Conservation (phyloP, 768 basidiomycete genomes). For the Hydnum rufescens region DNA sequence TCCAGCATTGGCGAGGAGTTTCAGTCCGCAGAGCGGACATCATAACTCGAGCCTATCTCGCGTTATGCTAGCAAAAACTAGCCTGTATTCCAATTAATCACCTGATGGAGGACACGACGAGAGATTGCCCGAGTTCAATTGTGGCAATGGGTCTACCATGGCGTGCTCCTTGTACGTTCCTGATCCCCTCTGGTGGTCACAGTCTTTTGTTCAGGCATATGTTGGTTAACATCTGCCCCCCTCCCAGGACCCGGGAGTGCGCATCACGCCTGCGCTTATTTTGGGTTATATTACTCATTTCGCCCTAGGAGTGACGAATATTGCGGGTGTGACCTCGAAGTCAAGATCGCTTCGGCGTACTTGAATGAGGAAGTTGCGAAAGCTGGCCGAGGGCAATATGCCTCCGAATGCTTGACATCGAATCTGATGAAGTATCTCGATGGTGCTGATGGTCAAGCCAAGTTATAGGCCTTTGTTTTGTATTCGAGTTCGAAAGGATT, state of each 20-base stretch:
- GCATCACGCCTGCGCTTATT: conserved; percentile 48
- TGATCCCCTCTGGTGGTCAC: background rate
- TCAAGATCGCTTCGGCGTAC: conserved; percentile 57
- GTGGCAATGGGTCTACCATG: conserved; percentile 94
- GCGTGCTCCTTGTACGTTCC: conserved; percentile 22
- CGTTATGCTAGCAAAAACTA: conserved; percentile 91
- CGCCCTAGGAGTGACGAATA: conserved; percentile 40
- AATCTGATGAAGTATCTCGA: conserved; percentile 83
- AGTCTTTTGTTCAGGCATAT: background rate
- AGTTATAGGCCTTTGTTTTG: too few relatives aligned
- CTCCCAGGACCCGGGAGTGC: conserved; percentile 38
- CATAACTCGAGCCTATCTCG: conserved; percentile 80
- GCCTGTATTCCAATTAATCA: conserved; percentile 94
- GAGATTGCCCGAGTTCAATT: conserved; percentile 96
- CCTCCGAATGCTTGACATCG: conserved; percentile 90
- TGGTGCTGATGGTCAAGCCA: too few relatives aligned
- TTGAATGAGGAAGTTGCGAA: conserved; percentile 60
- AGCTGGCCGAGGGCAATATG: conserved; percentile 30
- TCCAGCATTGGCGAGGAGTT: too few relatives aligned
- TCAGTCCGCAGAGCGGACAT: too few relatives aligned
- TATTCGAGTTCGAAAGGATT: too few relatives aligned
- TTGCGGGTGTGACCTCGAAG: conserved; percentile 45
- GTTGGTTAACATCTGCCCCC: too few relatives aligned
- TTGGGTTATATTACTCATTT: conserved; percentile 51
- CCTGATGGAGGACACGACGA: conserved; percentile 96